Evolutionary conservation across 2,329 filamentous ascomycete genomes (phyloP), one percentile per base, ranked within the genome.

Genomic region (Epichloe elymi): DNA sequence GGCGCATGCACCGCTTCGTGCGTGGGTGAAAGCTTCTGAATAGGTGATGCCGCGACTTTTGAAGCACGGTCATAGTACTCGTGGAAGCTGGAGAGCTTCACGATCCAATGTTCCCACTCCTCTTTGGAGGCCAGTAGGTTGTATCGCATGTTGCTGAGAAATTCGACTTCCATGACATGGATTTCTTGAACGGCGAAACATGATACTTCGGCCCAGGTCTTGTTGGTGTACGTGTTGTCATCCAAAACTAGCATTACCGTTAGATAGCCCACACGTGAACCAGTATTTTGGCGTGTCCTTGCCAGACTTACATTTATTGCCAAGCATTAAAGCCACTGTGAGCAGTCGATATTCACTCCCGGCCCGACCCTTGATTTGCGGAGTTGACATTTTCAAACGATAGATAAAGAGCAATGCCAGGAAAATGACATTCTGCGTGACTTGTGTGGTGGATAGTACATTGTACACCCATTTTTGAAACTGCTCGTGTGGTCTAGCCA

Each of bases 131-230:
- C 88, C 63, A 91, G 83, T 7, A 98, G 74, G 60, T 88, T 89
- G 69, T 97, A 98, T 61, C 91, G 82, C 84, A 98, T 95, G 67
- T 97, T 97, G 73, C 91, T 96, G 56, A 98, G 74, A 61, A 98
- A 98, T 66, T 98, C 93, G n/a, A 98, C 93, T 66, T 98, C 93
- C 93, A 98, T 98, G 43, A 96, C 86, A 65, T 98, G 93, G 48
- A 98, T 95, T 67, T 98, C 93, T 54, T 85, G 82, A 12, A 97
- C 91, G 1, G 87, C 83, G 54, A 98, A 95, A 43, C 87, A 86
- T 1, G 93, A 97, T 11, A 98, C 93, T 61, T 98, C 93, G 2
- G 91, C 93, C 93, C 93, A 98, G 0, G 93, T 98, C 74, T 97
- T 96, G 73, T 98, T 98, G 38, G 93, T 97, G 69, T 98, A 98